Evolutionary conservation across 2,329 filamentous ascomycete species (phyloP).

Genomic region (Magnaporthiopsis rhizophila): DNA sequence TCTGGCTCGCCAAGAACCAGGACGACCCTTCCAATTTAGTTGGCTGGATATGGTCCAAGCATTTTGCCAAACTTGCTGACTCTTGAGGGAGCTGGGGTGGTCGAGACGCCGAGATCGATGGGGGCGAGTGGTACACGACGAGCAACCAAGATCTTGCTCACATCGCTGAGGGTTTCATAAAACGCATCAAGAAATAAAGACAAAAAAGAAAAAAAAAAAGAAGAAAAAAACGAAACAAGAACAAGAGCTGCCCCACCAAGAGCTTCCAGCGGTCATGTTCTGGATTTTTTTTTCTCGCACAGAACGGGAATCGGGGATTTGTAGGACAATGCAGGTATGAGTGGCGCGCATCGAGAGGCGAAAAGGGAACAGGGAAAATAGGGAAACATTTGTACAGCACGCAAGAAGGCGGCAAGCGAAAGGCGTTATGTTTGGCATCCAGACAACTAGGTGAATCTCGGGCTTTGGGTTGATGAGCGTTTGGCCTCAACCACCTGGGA

Average conservation of each 20-base stretch:
- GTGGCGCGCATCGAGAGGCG: background rate
- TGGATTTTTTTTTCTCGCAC: background rate
- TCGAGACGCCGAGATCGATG: background rate
- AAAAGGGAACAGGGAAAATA: background rate
- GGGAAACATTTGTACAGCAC: background rate
- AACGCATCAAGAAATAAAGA: background rate
- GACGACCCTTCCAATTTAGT: slow-evolving; percentile 73
- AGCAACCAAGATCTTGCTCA: background rate
- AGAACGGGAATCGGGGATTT: background rate
- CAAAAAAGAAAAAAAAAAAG: background rate
- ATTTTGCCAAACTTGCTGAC: slow-evolving; percentile 69
- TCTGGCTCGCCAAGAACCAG: slow-evolving; percentile 97
- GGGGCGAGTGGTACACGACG: background rate
- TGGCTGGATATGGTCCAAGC: slow-evolving; percentile 99
- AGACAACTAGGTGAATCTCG: background rate
- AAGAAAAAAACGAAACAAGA: background rate
- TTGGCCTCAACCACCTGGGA: background rate
- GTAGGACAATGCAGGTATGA: background rate
- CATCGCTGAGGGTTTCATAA: background rate
- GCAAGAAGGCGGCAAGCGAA: background rate
- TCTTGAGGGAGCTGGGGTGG: slow-evolving; percentile 14
- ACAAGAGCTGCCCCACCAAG: background rate
- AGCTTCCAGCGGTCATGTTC: background rate
- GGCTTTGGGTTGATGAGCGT: background rate
- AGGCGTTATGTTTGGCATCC: background rate